A percentile compares a stretch with the other conserved stretches of the same genome.
Evolutionary conservation across 331 rosid species (phyloP).

Genomic region (Acacia pycnantha): DNA sequence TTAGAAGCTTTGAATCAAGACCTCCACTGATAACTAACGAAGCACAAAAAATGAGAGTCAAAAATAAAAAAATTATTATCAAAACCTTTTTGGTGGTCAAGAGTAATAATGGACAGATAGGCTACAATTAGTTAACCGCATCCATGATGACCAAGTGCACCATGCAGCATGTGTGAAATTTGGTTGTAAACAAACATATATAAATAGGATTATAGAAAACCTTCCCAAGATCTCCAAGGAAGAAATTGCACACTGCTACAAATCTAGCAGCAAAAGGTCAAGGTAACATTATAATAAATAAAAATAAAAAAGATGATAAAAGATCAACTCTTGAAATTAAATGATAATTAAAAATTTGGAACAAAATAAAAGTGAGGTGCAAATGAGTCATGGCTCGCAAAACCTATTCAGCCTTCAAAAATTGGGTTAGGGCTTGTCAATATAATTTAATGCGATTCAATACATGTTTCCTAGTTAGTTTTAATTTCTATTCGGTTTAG

Average conservation of each 20-base stretch:
- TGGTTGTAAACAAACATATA: not conserved
- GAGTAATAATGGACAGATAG: not conserved
- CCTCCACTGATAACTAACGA: slow-evolving; percentile 87
- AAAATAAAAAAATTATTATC: not conserved
- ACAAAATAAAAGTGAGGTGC: not conserved
- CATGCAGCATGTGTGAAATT: not conserved
- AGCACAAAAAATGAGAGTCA: slow-evolving; percentile 22
- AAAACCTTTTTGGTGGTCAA: not conserved
- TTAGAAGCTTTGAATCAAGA: slow-evolving; percentile 80
- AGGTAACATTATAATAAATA: slow-evolving; percentile 35
- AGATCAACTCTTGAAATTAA: slow-evolving; percentile 3
- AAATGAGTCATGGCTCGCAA: not conserved
- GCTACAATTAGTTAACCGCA: slow-evolving; percentile 6
- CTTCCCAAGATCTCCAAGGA: slow-evolving; percentile 99
- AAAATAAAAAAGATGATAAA: not conserved
- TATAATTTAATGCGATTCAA: not conserved
- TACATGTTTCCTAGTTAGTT: not conserved
- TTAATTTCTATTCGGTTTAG: not conserved
- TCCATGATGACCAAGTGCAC: not conserved
- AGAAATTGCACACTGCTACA: slow-evolving; percentile 91
- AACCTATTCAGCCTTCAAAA: not conserved
- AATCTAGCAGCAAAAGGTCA: slow-evolving; percentile 59
- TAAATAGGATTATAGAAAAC: slow-evolving; percentile 37
- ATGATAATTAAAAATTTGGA: not conserved
- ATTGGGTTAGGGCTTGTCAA: not conserved